Conservation (phyloP, 371 early-diverging fungal genomes). For the Mortierella sp. region DNA sequence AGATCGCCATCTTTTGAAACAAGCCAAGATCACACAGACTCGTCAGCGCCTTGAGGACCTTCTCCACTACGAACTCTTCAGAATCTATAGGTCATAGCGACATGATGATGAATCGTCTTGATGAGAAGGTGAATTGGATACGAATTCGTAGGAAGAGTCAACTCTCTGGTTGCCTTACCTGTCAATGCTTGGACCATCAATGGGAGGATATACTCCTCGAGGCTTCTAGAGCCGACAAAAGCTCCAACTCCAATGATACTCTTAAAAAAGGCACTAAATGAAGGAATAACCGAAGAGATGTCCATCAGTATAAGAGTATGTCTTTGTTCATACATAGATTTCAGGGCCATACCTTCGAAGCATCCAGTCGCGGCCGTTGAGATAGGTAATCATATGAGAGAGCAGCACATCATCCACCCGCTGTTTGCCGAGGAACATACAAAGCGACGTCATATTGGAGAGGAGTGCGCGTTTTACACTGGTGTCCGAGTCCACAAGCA, state of each 20-base stretch:
- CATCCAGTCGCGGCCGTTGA: conserved; percentile 94
- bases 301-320: background rate
- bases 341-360: conserved; percentile 73
- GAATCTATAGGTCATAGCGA: conserved; percentile 62
- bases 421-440: conserved; percentile 87
- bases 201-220: conserved; percentile 94
- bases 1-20: conserved; percentile 82
- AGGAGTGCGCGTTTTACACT: conserved; percentile 83
- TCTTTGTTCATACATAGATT: background rate
- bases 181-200: conserved; percentile 90
- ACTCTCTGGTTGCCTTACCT: no score
- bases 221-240: conserved; percentile 84
- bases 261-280: conserved; percentile 86
- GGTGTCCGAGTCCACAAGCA: conserved; percentile 78
- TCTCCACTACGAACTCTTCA: conserved; percentile 92
- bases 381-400: conserved; percentile 93
- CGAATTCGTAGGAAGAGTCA: no score
- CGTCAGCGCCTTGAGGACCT: conserved; percentile 83
- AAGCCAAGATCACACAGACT: conserved; percentile 87
- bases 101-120: background rate
- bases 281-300: no score
- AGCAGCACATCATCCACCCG: conserved; percentile 87
- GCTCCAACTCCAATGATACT: conserved; percentile 90
- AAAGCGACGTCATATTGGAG: conserved; percentile 78
- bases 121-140: no score